phyloP scores from a whole-genome alignment of 2,329 filamentous ascomycete species.

The Phialocephala sp. region DNA sequence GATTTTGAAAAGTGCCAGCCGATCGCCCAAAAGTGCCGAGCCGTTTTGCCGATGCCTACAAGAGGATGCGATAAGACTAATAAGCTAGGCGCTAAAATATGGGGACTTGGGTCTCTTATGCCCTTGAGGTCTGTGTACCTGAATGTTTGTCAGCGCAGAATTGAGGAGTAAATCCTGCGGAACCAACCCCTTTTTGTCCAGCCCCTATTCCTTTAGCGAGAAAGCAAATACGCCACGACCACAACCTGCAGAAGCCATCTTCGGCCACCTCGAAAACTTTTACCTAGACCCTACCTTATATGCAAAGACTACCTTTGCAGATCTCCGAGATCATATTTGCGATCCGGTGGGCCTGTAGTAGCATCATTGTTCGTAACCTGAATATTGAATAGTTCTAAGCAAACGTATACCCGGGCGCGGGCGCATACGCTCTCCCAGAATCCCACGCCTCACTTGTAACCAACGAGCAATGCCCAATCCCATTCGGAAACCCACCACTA shows the following conservation, averaged over 20 bases:
- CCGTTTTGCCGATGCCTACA: background rate
- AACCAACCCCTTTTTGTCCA: background rate
- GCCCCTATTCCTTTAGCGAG: background rate
- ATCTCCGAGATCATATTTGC: too few relatives aligned
- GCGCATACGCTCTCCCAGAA: conserved; percentile 11
- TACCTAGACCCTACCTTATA: too few relatives aligned
- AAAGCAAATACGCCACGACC: background rate
- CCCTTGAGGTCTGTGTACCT: background rate
- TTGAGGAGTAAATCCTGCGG: background rate
- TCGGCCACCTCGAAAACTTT: too few relatives aligned
- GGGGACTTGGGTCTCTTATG: background rate
- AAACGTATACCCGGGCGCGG: conserved; percentile 11
- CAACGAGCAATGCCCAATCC: conserved; percentile 23
- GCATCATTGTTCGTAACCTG: background rate
- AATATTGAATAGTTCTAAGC: background rate
- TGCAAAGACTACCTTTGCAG: too few relatives aligned
- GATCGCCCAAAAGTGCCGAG: background rate
- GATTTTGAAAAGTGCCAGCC: background rate
- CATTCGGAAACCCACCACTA: conserved; percentile 21
- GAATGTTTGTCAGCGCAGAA: background rate
- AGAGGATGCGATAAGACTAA: too few relatives aligned
- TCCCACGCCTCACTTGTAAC: conserved; percentile 13
- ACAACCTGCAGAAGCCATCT: too few relatives aligned
- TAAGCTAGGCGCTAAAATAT: too few relatives aligned
- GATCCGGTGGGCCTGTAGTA: background rate